Evolutionary conservation across 306 rosid species (phyloP).

Genomic region (Glycine latifolia): DNA sequence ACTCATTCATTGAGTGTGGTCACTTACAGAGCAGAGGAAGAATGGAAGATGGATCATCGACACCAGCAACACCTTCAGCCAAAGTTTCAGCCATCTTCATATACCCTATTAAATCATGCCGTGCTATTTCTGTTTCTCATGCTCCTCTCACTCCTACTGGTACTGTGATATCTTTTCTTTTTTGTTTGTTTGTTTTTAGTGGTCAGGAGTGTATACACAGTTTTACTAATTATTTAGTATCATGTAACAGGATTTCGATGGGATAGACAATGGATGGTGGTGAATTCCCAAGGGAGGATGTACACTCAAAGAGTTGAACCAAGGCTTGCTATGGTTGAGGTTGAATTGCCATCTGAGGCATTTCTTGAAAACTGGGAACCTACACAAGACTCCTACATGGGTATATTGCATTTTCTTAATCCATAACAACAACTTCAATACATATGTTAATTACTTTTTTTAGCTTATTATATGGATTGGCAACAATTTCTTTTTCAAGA

Average conservation of each 20-base stretch:
- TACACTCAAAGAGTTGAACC: constrained; percentile 90
- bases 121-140: constrained; percentile 77
- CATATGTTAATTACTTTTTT: not conserved
- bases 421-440: no score
- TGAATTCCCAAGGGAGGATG: constrained; percentile 77
- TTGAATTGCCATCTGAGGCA: constrained; percentile 71
- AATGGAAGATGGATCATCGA: constrained; percentile 33
- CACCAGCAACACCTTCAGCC: constrained; percentile 8
- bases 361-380: constrained; percentile 67
- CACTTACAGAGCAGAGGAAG: not conserved
- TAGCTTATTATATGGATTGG: not conserved
- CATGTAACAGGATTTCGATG: constrained; percentile 67
- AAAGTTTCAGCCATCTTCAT: constrained; percentile 61
- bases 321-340: constrained; percentile 75
- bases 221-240: not conserved
- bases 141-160: constrained; percentile 84
- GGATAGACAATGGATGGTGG: constrained; percentile 91
- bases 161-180: constrained; percentile 5
- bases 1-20: not conserved
- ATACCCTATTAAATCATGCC: constrained; percentile 89
- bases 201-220: not conserved
- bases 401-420: constrained; percentile 45
- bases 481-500: not conserved
- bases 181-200: not conserved
- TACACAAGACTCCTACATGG: constrained; percentile 58